Percentiles rank a stretch among this genome's conserved stretches.
Evolutionary conservation across 1,284 basidiomycete genomes (phyloP).

Genomic region (Cryptococcus sp.): DNA sequence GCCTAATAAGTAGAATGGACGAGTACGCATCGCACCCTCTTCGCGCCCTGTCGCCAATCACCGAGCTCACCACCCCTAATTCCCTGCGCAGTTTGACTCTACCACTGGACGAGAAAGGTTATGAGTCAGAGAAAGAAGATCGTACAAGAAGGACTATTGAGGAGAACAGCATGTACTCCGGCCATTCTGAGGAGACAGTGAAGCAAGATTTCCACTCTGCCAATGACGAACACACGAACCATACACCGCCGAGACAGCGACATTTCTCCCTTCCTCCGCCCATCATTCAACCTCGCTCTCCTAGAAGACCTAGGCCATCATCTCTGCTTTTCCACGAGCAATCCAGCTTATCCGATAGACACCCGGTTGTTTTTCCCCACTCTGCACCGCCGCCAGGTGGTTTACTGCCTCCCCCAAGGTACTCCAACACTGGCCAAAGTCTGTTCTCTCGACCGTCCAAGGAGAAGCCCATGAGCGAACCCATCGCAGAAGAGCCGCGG

Average conservation of each 20-base stretch:
- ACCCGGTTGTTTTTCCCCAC: not conserved
- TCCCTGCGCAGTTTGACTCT: conserved; percentile 23
- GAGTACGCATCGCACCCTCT: conserved; percentile 1
- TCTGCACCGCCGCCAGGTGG: conserved; percentile 11
- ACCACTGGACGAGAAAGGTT: conserved; percentile 12
- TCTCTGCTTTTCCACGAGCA: too few species aligned
- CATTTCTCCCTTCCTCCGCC: not conserved
- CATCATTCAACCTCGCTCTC: too few species aligned
- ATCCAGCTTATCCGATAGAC: too few species aligned
- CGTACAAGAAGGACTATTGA: conserved; percentile 1
- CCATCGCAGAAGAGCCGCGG: not conserved
- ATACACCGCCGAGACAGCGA: not conserved
- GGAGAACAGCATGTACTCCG: conserved; percentile 19
- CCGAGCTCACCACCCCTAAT: conserved; percentile 33
- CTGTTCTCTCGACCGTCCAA: not conserved
- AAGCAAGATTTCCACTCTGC: not conserved
- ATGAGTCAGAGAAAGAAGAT: conserved; percentile 3
- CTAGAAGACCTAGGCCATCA: too few species aligned
- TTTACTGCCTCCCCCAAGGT: conserved; percentile 15
- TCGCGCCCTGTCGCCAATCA: conserved; percentile 39
- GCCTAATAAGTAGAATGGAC: too few species aligned
- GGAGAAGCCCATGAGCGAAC: not conserved
- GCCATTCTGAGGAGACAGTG: conserved; percentile 20
- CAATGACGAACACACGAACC: not conserved
- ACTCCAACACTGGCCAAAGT: conserved; percentile 1